Base-by-base conservation (phyloP, 352 stramenopile genomes). In the Phytophthora nicotianae region DNA sequence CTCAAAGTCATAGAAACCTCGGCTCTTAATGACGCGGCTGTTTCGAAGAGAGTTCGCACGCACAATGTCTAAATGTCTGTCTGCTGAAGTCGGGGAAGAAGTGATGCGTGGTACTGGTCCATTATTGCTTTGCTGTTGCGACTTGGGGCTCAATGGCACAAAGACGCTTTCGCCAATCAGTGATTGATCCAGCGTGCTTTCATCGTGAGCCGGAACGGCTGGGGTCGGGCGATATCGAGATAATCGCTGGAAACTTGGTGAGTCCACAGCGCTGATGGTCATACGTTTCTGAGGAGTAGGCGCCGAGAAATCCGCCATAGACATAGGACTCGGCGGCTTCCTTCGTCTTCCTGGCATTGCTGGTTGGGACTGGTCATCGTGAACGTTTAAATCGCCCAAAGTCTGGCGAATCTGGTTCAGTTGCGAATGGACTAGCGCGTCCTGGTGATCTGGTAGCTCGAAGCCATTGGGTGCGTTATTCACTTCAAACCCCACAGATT, bases 21-120 rank as follows among this genome's bases (percentile, higher is more conserved):
- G 74, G 57, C 83, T 93, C 60, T 87, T 87, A 58, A 93, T 93
- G 16, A 90, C 76, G 8, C 83, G 83, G 40, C 80, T 91, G 48
- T 47, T 81, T 50, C 75, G 77, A 16, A 92, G 27, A 46, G 67
- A 29, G 58, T 67, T 65, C 6, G 51, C 14, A 67, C 47, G 62
- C 13, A 37, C 29, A 37, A 32, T 53, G 20, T 49, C 45, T 16
- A 8, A 23, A 27, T 65, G 60, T 60, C 61, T 52, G 19, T 55
- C 50, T 11, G 49, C 37, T 38, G 72, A 27, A 10, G 40, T 62
- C 17, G 77, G 71, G 19, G 83, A 88, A 2, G 56, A 42, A 9
- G 83, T 85, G 17, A 77, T 75, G 0, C 50, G 72, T 14, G 65
- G 78, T 17, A 64, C 33, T 46, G 24, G 56, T 32, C 35, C 62